phyloP scores from a whole-genome alignment of 2,329 filamentous ascomycete species.

The Fusarium sterilihyphosum region DNA sequence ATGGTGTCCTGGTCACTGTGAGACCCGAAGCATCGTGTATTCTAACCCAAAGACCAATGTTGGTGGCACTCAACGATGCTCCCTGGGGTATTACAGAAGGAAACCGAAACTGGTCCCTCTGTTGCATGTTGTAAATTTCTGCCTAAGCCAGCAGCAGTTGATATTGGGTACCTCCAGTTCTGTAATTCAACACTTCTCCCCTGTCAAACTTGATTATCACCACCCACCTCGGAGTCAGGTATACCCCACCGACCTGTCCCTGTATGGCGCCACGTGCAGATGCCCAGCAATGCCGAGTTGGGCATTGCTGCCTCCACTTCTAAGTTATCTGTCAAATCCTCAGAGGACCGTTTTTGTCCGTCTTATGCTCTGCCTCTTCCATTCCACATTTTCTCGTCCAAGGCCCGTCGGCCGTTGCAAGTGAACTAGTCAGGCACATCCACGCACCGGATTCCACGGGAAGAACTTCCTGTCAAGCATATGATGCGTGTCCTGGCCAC shows the following conservation, averaged over 20 bases:
- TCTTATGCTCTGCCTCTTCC: conserved; percentile 17
- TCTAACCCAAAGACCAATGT: not conserved
- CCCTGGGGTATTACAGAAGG: not conserved
- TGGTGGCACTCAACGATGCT: not conserved
- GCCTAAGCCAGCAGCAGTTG: conserved; percentile 24
- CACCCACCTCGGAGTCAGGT: conserved; percentile 21
- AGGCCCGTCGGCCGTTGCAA: not conserved
- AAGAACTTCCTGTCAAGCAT: conserved; percentile 13
- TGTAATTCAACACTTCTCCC: conserved; percentile 6
- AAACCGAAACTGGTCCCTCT: not conserved
- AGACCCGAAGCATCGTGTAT: not conserved
- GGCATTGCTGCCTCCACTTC: conserved; percentile 22
- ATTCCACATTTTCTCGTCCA: conserved; percentile 1
- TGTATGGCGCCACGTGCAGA: conserved; percentile 44
- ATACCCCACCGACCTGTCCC: conserved; percentile 38
- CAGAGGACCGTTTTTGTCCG: conserved; percentile 3
- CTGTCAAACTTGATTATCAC: conserved; percentile 33
- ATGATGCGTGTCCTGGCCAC: conserved; percentile 13
- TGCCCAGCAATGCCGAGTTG: conserved; percentile 38
- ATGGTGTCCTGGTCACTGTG: conserved; percentile 14
- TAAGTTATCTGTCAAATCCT: conserved; percentile 11
- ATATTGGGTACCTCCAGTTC: not conserved
- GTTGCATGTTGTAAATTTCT: conserved; percentile 17
- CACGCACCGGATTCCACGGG: conserved; percentile 8
- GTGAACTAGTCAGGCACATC: conserved; percentile 29